Evolutionary conservation across 108 stramenopile genomes (phyloP).

Genomic region (Cyclotella kingstonii): DNA sequence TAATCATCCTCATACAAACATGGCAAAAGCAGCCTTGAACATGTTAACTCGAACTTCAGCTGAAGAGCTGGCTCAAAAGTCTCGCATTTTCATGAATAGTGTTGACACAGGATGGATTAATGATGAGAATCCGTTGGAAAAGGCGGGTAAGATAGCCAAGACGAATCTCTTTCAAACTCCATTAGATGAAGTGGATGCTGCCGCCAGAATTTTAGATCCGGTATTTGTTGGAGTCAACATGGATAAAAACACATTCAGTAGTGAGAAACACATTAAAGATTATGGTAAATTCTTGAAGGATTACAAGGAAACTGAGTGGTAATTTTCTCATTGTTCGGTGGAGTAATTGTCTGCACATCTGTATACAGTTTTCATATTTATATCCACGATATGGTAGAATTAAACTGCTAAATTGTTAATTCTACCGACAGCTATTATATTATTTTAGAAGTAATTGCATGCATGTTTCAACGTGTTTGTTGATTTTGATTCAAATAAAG

Average conservation of each 20-base stretch:
- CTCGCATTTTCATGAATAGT: slow-evolving; percentile 85
- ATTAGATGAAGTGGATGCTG: slow-evolving; percentile 92
- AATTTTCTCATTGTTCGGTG: too few relatives aligned
- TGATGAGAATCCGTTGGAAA: slow-evolving; percentile 87
- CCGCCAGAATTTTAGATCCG: slow-evolving; percentile 57
- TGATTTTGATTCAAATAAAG: too few relatives aligned
- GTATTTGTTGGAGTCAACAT: slow-evolving; percentile 63
- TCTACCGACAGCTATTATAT: too few relatives aligned
- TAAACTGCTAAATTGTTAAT: too few relatives aligned
- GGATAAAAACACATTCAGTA: slow-evolving; percentile 17
- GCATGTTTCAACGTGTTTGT: too few relatives aligned
- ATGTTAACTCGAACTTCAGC: slow-evolving; percentile 90
- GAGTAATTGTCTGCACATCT: too few relatives aligned
- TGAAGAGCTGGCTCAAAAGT: slow-evolving; percentile 73
- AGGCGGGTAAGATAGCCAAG: slow-evolving; percentile 72
- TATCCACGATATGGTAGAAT: too few relatives aligned
- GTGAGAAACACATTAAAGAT: slow-evolving; percentile 22
- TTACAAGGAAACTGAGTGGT: slow-evolving; percentile 87
- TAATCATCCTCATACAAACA: slow-evolving; percentile 91
- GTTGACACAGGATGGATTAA: slow-evolving; percentile 96
- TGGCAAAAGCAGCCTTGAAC: slow-evolving; percentile 93
- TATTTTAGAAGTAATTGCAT: too few relatives aligned
- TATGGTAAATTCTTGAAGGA: slow-evolving; percentile 88
- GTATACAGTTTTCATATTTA: too few relatives aligned
- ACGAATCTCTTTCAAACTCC: slow-evolving; percentile 89